Percentiles rank a stretch among this genome's conserved stretches.
These are phyloP conservation scores for Geotrichum restrictum DNA, from an alignment of 1,139 yeast genomes.

Conservation along the genomic window DNA sequence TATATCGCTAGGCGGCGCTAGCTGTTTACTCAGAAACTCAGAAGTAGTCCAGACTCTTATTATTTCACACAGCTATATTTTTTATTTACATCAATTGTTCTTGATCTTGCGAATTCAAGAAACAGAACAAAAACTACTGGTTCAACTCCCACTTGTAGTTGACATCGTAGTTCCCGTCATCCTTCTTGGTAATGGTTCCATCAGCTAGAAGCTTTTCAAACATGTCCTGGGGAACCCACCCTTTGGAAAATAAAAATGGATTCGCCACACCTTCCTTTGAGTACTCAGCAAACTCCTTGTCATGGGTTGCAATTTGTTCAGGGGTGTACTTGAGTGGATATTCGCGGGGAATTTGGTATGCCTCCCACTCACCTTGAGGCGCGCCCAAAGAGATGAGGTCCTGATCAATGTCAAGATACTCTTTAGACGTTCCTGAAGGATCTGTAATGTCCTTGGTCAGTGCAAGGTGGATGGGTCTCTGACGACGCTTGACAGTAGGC, in stretches of 20 bases:
- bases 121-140: slow-evolving; percentile 16
- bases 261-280: slow-evolving; percentile 62
- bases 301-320: slow-evolving; percentile 54
- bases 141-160: slow-evolving; percentile 29
- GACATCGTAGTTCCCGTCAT: slow-evolving; percentile 46
- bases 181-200: slow-evolving; percentile 54
- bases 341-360: slow-evolving; percentile 36
- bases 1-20: no score
- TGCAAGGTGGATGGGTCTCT: slow-evolving; percentile 45
- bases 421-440: slow-evolving; percentile 59
- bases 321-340: slow-evolving; percentile 63
- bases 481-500: slow-evolving; percentile 41
- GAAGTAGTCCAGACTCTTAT: no score
- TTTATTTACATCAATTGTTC: no score
- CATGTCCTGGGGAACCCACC: slow-evolving; percentile 95
- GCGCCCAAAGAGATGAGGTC: slow-evolving; percentile 71
- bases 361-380: slow-evolving; percentile 44
- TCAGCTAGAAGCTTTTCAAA: slow-evolving; percentile 64
- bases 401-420: slow-evolving; percentile 66
- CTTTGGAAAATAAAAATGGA: slow-evolving; percentile 88
- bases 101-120: no score
- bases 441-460: slow-evolving; percentile 40
- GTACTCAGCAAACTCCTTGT: slow-evolving; percentile 57
- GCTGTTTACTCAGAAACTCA: no score
- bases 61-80: no score